These are phyloP conservation scores for Tetramitus jugosus DNA, from an alignment of 208 protist species.

Conservation along the genomic window DNA sequence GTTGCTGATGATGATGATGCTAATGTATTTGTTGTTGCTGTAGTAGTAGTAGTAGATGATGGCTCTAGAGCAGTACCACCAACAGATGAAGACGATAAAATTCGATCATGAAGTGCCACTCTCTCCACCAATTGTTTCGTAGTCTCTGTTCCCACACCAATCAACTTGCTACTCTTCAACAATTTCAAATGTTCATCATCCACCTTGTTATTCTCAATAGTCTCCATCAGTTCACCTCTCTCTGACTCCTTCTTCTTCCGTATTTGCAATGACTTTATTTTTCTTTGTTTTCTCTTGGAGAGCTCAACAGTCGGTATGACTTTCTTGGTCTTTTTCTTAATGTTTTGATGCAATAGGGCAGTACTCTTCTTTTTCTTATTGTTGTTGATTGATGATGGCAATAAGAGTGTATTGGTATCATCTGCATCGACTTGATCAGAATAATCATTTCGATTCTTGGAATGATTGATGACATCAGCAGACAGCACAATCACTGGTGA, in stretches of 20 bases:
- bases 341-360: too few relatives aligned
- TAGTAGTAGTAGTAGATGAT: background rate
- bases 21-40: background rate
- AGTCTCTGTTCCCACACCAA: background rate
- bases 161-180: background rate
- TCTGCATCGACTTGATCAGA: too few relatives aligned
- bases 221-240: background rate
- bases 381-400: too few relatives aligned
- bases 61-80: background rate
- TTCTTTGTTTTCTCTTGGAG: background rate
- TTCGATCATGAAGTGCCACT: background rate
- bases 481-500: too few relatives aligned
- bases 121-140: constrained; percentile 11
- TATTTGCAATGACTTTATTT: constrained; percentile 1
- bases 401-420: too few relatives aligned
- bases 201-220: background rate
- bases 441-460: too few relatives aligned
- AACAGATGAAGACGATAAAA: too few relatives aligned
- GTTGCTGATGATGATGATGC: too few relatives aligned
- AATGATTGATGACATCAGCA: too few relatives aligned
- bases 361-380: too few relatives aligned
- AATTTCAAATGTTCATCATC: background rate
- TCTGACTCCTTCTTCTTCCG: background rate
- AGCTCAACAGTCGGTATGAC: background rate
- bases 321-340: constrained; percentile 2